Evolutionary conservation across 176 grass and related monocot genomes (phyloP).

Genomic region (Phragmites australis): DNA sequence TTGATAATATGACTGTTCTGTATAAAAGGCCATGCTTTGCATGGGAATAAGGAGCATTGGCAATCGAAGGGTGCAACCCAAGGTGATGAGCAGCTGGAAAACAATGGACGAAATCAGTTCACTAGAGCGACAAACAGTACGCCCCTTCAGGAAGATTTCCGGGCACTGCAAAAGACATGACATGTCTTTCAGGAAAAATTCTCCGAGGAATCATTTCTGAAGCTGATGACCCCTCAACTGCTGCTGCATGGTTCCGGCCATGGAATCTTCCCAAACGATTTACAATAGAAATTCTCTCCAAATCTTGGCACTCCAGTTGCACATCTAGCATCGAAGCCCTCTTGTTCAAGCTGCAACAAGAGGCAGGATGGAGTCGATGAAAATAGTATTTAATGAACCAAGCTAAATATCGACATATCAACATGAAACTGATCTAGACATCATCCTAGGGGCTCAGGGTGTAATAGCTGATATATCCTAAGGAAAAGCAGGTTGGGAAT

Average conservation of each 20-base stretch:
- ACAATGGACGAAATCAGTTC: constrained; percentile 39
- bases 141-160: constrained; percentile 78
- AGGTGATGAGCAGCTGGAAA: constrained; percentile 19
- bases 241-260: constrained; percentile 60
- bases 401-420: constrained; percentile 13
- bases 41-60: constrained; percentile 43
- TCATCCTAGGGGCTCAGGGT: not conserved
- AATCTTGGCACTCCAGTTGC: constrained; percentile 86
- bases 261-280: constrained; percentile 92
- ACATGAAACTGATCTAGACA: constrained; percentile 19
- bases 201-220: constrained; percentile 48
- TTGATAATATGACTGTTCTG: constrained; percentile 33
- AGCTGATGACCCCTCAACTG: constrained; percentile 47
- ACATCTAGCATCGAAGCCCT: constrained; percentile 75
- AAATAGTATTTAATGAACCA: not conserved
- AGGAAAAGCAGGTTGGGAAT: not conserved
- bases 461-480: constrained; percentile 12
- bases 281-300: constrained; percentile 89
- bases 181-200: constrained; percentile 73
- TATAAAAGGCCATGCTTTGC: constrained; percentile 51
- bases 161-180: constrained; percentile 64
- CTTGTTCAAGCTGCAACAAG: constrained; percentile 75
- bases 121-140: constrained; percentile 70
- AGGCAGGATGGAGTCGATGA: constrained; percentile 26
- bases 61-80: constrained; percentile 26